Evolutionary conservation across 1,284 basidiomycete genomes (phyloP), one percentile per base, ranked within the genome.

Genomic region (Boletus holoroseus): DNA sequence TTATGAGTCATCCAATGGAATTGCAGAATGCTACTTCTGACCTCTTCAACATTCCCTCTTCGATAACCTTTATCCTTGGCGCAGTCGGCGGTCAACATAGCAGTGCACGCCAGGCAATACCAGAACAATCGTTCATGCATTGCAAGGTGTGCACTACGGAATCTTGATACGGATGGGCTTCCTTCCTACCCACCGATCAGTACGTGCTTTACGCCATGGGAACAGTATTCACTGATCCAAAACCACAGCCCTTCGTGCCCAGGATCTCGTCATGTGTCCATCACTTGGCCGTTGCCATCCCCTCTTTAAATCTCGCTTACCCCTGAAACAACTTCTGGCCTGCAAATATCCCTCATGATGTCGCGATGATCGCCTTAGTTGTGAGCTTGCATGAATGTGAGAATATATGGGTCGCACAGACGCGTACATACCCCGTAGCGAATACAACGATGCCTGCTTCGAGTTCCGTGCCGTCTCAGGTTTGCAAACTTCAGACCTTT

Each of bases 81-180:
- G 50, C 22, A 4, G 22, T 43, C 28, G 27, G 34, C 30, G n/a
- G 30, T 43, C 31, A 53, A 16, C 30, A 31, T 27, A 16, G n/a
- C n/a, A n/a, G 28, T 39, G 26, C 16, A 16, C 32, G 24, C 47
- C 13, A 32, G 24, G 11, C 26, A 35, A 13, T 8, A 4, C 47
- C 20, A 24, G 49, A 47, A 49, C 32, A 37, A 50, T 22, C 24
- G 73, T 78, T 64, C 58, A 80, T 79, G 79, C n/a, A 84, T 67
- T 0, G 82, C 81, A 20, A 85, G 55, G 54, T 80, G 76, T 53
- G 76, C 79, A 2, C 79, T 78, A 58, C 80, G 72, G 65, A 81
- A 78, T 3, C 83, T 71, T 49, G 74, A 76, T 47, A 76, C 59
- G 0, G 76, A 75, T 15, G 84, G 65, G 55, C 76, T 80, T 15